phyloP scores from a whole-genome alignment of 2,329 filamentous ascomycete genomes.

The Colletotrichum tamarilloi region DNA sequence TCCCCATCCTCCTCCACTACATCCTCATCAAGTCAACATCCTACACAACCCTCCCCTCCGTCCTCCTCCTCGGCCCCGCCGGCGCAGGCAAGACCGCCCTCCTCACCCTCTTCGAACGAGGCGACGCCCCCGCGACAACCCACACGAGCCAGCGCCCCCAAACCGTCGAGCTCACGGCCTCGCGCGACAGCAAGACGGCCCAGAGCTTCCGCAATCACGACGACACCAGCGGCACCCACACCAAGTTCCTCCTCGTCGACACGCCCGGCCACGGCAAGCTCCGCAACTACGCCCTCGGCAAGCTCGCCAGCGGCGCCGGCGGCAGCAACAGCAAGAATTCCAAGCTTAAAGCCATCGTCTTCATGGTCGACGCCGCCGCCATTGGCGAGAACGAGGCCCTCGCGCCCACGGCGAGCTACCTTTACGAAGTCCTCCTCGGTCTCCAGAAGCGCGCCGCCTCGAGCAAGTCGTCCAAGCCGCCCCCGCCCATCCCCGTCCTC shows the following conservation, averaged over 20 bases:
- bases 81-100: constrained; percentile 90
- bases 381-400: constrained; percentile 70
- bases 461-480: constrained; percentile 56
- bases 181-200: constrained; percentile 55
- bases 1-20: constrained; percentile 82
- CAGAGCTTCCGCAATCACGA: constrained; percentile 57
- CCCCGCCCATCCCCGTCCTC: constrained; percentile 73
- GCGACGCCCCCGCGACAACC: constrained; percentile 55
- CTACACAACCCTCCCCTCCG: constrained; percentile 76
- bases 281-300: constrained; percentile 73
- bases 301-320: constrained; percentile 49
- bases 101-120: constrained; percentile 77
- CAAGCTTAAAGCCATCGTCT: constrained; percentile 80
- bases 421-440: constrained; percentile 87
- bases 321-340: constrained; percentile 41
- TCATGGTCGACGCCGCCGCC: constrained; percentile 86
- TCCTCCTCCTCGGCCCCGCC: constrained; percentile 84
- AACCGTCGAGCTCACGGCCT: constrained; percentile 66
- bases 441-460: constrained; percentile 79
- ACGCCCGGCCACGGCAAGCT: constrained; percentile 97
- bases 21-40: constrained; percentile 76
- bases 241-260: constrained; percentile 82
- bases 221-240: constrained; percentile 60
- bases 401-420: constrained; percentile 80
- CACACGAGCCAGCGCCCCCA: constrained; percentile 65